Evolutionary conservation across 768 basidiomycete species (phyloP).

Genomic region (Ramaria sp.): DNA sequence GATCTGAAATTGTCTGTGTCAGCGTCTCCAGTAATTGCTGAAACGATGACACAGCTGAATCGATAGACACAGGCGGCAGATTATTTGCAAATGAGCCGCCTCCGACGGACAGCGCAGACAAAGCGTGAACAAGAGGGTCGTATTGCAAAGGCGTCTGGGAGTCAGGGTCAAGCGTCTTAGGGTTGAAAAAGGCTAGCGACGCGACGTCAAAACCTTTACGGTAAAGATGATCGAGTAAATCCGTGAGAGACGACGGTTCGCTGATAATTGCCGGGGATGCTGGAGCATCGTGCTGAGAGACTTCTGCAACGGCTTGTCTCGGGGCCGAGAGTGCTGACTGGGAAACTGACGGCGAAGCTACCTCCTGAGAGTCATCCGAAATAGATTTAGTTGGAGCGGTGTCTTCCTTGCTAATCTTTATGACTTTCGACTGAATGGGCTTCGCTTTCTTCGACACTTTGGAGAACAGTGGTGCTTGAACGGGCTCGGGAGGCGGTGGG

Average conservation of each 20-base stretch:
- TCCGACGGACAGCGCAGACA: constrained; percentile 78
- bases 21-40: constrained; percentile 81
- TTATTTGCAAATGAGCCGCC: constrained; percentile 77
- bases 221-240: constrained; percentile 58
- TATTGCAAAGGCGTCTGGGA: constrained; percentile 76
- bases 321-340: background rate
- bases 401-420: constrained; percentile 6
- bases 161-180: constrained; percentile 59
- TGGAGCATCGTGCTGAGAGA: constrained; percentile 19
- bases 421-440: constrained; percentile 7
- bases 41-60: constrained; percentile 83
- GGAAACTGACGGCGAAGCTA: constrained; percentile 5
- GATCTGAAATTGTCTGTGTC: constrained; percentile 82
- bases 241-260: constrained; percentile 42
- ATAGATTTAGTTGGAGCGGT: constrained; percentile 39
- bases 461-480: constrained; percentile 65
- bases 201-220: constrained; percentile 46
- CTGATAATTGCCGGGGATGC: constrained; percentile 37
- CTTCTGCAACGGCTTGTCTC: background rate
- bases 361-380: constrained; percentile 35
- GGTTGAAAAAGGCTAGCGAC: constrained; percentile 67
- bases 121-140: constrained; percentile 73
- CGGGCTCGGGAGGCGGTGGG: constrained; percentile 23
- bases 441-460: constrained; percentile 73
- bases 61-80: constrained; percentile 81